A percentile compares a stretch with the other conserved stretches of the same genome.
phyloP scores from a whole-genome alignment of 1,139 yeast genomes.

The Scheffersomyces illinoinensis region DNA sequence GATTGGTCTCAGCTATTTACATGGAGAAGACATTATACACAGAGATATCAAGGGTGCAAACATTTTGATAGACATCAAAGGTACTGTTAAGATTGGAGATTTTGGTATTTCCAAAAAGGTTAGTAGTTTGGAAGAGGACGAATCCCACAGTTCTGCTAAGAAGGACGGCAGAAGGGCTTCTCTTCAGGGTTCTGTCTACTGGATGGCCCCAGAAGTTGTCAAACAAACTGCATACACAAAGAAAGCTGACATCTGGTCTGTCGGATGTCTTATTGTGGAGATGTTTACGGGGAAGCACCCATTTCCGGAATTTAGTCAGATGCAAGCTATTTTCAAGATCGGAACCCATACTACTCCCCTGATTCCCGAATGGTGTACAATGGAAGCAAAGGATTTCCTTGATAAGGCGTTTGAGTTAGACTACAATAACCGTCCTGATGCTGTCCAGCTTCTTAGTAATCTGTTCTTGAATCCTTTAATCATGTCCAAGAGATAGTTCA shows the following conservation, averaged over 20 bases:
- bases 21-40: constrained; percentile 81
- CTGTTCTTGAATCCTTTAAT: constrained; percentile 56
- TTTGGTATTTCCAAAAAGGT: constrained; percentile 88
- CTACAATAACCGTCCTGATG: constrained; percentile 70
- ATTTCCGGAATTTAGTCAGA: constrained; percentile 88
- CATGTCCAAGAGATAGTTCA: constrained; percentile 33
- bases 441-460: constrained; percentile 66
- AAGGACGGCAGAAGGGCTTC: constrained; percentile 67
- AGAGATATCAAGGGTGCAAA: constrained; percentile 94
- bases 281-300: constrained; percentile 97
- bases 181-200: constrained; percentile 88
- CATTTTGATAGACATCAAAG: constrained; percentile 84
- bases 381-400: constrained; percentile 68
- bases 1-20: constrained; percentile 78
- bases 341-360: constrained; percentile 81
- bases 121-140: constrained; percentile 31
- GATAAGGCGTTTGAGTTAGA: constrained; percentile 71
- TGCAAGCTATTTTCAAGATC: constrained; percentile 93
- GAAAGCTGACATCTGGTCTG: constrained; percentile 94
- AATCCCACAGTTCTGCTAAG: constrained; percentile 16
- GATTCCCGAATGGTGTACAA: constrained; percentile 75
- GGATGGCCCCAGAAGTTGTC: constrained; percentile 99
- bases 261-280: constrained; percentile 87
- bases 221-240: constrained; percentile 86
- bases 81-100: constrained; percentile 89